These are phyloP conservation scores for Penium margaritaceum DNA, from an alignment of 139 green algal species.

Conservation along the genomic window DNA sequence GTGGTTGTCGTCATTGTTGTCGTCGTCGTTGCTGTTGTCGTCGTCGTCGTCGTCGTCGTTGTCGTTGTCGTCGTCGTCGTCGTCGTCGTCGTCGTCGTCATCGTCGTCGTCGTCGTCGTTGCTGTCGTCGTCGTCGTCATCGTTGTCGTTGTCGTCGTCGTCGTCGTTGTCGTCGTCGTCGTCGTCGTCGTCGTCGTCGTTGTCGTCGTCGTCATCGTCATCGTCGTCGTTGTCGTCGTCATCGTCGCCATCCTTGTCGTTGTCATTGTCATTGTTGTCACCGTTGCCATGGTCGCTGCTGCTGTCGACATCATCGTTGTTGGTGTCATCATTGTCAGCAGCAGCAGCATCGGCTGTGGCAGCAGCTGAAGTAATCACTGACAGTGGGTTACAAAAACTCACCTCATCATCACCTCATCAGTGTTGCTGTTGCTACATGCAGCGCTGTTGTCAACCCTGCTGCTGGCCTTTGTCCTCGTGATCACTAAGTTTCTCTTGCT, in stretches of 20 bases:
- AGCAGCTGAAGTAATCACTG: too few species aligned
- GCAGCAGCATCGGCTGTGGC: too few species aligned
- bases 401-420: too few species aligned
- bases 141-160: not conserved
- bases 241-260: not conserved
- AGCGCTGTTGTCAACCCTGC: too few species aligned
- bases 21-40: not conserved
- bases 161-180: not conserved
- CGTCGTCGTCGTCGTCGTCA: not conserved
- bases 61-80: not conserved
- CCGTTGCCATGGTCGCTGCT: not conserved
- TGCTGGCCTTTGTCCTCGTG: too few species aligned
- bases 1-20: not conserved
- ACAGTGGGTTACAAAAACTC: too few species aligned
- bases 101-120: not conserved
- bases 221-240: not conserved
- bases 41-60: not conserved
- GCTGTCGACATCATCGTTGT: conserved; percentile 2
- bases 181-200: not conserved
- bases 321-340: conserved; percentile 5
- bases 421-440: too few species aligned
- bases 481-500: too few species aligned
- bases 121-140: not conserved
- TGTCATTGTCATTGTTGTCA: not conserved
- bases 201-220: not conserved